phyloP scores from a whole-genome alignment of 805 yeast genomes.

The Kodamaea jinghongensis region DNA sequence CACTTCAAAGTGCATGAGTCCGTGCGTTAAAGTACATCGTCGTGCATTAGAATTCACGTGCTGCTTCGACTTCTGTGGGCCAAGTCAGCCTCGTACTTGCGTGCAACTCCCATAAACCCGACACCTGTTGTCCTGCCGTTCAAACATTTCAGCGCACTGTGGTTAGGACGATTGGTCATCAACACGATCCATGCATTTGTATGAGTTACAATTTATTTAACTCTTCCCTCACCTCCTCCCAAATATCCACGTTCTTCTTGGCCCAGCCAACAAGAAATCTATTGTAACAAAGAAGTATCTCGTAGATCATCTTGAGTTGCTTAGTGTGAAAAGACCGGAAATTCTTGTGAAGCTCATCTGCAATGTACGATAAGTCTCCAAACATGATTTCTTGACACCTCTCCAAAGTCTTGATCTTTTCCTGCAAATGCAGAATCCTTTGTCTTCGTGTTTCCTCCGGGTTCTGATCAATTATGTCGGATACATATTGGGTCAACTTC shows the following conservation, averaged over 20 bases:
- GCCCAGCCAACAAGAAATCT: conserved; percentile 64
- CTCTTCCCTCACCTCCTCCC: conserved; percentile 60
- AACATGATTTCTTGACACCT: conserved; percentile 46
- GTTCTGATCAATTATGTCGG: conserved; percentile 62
- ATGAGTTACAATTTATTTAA: conserved; percentile 21
- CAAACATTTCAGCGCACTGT: too few species aligned
- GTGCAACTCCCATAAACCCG: too few species aligned
- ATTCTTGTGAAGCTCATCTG: conserved; percentile 45
- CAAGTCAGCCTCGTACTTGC: too few species aligned
- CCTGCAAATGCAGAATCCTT: conserved; percentile 46
- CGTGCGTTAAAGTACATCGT: too few species aligned
- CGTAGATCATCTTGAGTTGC: conserved; percentile 50
- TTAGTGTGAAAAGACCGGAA: conserved; percentile 48
- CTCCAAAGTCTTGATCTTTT: conserved; percentile 51
- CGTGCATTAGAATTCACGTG: too few species aligned
- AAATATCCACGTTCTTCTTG: conserved; percentile 58
- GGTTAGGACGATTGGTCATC: too few species aligned
- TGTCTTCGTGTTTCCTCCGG: conserved; percentile 63
- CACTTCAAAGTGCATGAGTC: too few species aligned
- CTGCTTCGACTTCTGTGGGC: too few species aligned
- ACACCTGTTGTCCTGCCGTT: too few species aligned
- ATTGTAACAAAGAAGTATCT: conserved; percentile 52
- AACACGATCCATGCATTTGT: too few species aligned
- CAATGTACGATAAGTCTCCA: conserved; percentile 38
- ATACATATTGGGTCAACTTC: conserved; percentile 49